Percentiles rank a stretch among this genome's conserved stretches.
Evolutionary conservation across 1,284 basidiomycete genomes (phyloP).

Genomic region (Papiliotrema terrestris): DNA sequence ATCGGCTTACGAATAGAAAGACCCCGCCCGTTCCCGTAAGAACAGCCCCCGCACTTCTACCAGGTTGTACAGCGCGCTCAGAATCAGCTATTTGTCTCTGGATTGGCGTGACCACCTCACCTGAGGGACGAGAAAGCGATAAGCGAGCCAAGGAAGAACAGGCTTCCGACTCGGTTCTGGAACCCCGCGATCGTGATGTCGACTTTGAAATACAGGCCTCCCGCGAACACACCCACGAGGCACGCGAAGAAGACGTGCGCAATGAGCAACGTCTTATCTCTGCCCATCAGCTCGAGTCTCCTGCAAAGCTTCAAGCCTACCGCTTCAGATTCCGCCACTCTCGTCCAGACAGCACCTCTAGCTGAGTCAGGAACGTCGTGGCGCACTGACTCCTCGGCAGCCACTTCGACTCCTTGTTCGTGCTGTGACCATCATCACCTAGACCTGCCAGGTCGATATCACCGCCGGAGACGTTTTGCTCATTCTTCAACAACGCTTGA

Average conservation of each 20-base stretch:
- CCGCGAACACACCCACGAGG: slow-evolving; percentile 71
- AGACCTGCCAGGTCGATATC: slow-evolving; percentile 15
- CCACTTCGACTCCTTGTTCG: slow-evolving; percentile 12
- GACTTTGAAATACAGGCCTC: slow-evolving; percentile 79
- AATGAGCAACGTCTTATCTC: slow-evolving; percentile 76
- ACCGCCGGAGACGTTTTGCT: not conserved
- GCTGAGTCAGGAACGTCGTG: slow-evolving; percentile 78
- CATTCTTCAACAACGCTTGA: slow-evolving; percentile 3
- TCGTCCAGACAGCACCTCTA: slow-evolving; percentile 69
- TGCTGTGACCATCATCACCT: not conserved
- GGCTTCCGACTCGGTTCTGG: slow-evolving; percentile 79
- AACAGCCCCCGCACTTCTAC: slow-evolving; percentile 76
- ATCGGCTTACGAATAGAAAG: slow-evolving; percentile 58
- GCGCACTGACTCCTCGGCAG: slow-evolving; percentile 27
- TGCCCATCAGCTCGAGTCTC: slow-evolving; percentile 29
- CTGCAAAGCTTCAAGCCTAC: slow-evolving; percentile 44
- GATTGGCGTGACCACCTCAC: slow-evolving; percentile 10
- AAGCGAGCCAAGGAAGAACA: slow-evolving; percentile 84
- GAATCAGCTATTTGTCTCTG: not conserved
- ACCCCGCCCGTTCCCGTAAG: slow-evolving; percentile 74
- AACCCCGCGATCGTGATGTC: slow-evolving; percentile 79
- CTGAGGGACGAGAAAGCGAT: slow-evolving; percentile 80
- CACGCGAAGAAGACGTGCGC: slow-evolving; percentile 68
- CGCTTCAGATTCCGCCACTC: slow-evolving; percentile 77
- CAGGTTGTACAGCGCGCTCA: slow-evolving; percentile 74